Evolutionary conservation across 495 filamentous ascomycete species (phyloP).

Genomic region (Jackrogersella minutella): DNA sequence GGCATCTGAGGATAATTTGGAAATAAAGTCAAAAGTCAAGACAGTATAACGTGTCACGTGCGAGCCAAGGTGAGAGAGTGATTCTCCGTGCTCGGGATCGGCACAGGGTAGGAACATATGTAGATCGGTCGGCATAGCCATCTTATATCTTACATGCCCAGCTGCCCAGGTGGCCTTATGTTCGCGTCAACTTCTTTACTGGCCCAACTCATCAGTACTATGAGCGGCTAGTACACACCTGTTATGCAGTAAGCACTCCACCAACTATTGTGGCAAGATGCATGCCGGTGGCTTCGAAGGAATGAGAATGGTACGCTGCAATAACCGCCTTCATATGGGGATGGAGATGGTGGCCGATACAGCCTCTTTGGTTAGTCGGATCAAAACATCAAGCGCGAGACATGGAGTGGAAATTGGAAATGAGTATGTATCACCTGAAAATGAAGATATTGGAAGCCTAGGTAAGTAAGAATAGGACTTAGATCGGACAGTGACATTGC

Average conservation of each 20-base stretch:
- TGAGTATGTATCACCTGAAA: background rate
- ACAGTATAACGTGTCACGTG: background rate
- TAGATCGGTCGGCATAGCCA: constrained; percentile 26
- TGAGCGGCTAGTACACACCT: constrained; percentile 12
- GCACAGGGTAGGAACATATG: constrained; percentile 24
- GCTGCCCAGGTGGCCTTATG: background rate
- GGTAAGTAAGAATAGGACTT: background rate
- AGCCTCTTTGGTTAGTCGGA: background rate
- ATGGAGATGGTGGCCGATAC: constrained; percentile 7
- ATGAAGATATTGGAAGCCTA: background rate
- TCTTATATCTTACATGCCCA: constrained; percentile 2
- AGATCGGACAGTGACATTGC: background rate
- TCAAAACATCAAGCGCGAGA: background rate
- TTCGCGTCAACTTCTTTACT: constrained; percentile 3
- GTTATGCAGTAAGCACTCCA: constrained; percentile 29
- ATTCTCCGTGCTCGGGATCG: constrained; percentile 17
- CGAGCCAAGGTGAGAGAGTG: background rate
- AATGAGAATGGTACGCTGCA: constrained; percentile 32
- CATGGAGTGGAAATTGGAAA: background rate
- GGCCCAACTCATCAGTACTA: background rate
- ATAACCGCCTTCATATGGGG: constrained; percentile 16
- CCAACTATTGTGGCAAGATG: constrained; percentile 25
- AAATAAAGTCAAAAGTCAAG: background rate
- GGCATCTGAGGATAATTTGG: background rate
- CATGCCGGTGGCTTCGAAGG: constrained; percentile 27